Evolutionary conservation across 805 yeast species (phyloP).

Genomic region (Cyberlindnera saturnus): DNA sequence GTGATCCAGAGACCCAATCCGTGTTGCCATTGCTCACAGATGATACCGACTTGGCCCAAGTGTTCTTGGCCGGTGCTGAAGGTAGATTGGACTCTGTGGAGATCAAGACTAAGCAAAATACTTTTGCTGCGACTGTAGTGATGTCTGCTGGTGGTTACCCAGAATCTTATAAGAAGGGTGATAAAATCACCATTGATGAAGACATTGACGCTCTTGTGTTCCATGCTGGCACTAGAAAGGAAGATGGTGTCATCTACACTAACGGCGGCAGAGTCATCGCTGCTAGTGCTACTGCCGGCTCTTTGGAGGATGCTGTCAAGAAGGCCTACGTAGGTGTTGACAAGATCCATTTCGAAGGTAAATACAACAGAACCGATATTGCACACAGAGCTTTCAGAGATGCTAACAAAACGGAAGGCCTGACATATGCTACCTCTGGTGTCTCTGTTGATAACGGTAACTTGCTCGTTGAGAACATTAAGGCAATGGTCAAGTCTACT

Average conservation of each 20-base stretch:
- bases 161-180: slow-evolving; percentile 78
- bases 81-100: slow-evolving; percentile 85
- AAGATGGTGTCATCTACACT: slow-evolving; percentile 62
- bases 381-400: slow-evolving; percentile 93
- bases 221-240: slow-evolving; percentile 85
- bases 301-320: slow-evolving; percentile 75
- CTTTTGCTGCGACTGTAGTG: slow-evolving; percentile 86
- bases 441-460: slow-evolving; percentile 97
- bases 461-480: slow-evolving; percentile 81
- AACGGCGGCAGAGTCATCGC: slow-evolving; percentile 98
- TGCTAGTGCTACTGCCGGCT: slow-evolving; percentile 74
- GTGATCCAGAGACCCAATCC: slow-evolving; percentile 99
- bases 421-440: slow-evolving; percentile 94
- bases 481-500: slow-evolving; percentile 85
- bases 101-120: slow-evolving; percentile 43
- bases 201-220: slow-evolving; percentile 61
- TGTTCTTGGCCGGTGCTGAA: slow-evolving; percentile 90
- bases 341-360: slow-evolving; percentile 62
- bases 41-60: slow-evolving; percentile 88
- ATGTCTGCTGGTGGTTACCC: slow-evolving; percentile 98
- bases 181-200: slow-evolving; percentile 59
- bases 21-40: slow-evolving; percentile 80
- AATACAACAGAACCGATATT: slow-evolving; percentile 86
- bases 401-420: slow-evolving; percentile 28
- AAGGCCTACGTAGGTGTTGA: slow-evolving; percentile 84